Conservation (phyloP, 768 basidiomycete species). For the Dacryopinax primogenitus region DNA sequence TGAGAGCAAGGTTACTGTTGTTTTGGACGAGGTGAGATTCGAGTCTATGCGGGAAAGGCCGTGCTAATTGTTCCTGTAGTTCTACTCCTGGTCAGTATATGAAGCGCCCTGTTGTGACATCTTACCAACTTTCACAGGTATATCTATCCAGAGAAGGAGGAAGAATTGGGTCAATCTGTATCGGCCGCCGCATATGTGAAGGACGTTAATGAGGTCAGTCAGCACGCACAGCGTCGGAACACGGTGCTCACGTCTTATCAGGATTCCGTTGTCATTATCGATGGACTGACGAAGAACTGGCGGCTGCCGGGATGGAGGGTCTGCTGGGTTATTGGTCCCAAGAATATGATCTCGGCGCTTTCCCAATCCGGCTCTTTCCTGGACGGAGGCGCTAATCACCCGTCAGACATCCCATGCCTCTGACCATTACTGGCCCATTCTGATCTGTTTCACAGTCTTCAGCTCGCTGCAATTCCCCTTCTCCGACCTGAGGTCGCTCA, state of each 20-base stretch:
- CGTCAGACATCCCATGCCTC: slow-evolving; percentile 44
- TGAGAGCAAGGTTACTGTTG: slow-evolving; percentile 61
- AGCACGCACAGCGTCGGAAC: background rate
- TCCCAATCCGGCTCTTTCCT: slow-evolving; percentile 90
- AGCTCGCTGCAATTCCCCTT: slow-evolving; percentile 76
- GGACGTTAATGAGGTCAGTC: slow-evolving; percentile 59
- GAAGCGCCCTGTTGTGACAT: no score
- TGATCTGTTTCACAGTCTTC: slow-evolving; percentile 39
- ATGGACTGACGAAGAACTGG: slow-evolving; percentile 95
- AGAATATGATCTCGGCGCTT: slow-evolving; percentile 73
- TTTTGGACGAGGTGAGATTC: slow-evolving; percentile 58
- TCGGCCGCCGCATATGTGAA: slow-evolving; percentile 76
- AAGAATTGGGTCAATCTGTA: slow-evolving; percentile 62
- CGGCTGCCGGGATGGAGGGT: slow-evolving; percentile 89
- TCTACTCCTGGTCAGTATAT: slow-evolving; percentile 73
- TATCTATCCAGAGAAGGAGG: slow-evolving; percentile 67
- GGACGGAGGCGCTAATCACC: slow-evolving; percentile 89
- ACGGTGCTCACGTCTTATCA: slow-evolving; percentile 18
- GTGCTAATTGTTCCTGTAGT: slow-evolving; percentile 33
- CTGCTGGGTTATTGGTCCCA: slow-evolving; percentile 81
- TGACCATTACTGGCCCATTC: background rate
- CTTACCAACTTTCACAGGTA: no score
- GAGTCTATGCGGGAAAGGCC: background rate
- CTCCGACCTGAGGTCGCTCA: slow-evolving; percentile 57
- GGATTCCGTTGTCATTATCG: slow-evolving; percentile 75